Conservation (phyloP, 805 yeast genomes). For the Pichia gijzeniarum region DNA sequence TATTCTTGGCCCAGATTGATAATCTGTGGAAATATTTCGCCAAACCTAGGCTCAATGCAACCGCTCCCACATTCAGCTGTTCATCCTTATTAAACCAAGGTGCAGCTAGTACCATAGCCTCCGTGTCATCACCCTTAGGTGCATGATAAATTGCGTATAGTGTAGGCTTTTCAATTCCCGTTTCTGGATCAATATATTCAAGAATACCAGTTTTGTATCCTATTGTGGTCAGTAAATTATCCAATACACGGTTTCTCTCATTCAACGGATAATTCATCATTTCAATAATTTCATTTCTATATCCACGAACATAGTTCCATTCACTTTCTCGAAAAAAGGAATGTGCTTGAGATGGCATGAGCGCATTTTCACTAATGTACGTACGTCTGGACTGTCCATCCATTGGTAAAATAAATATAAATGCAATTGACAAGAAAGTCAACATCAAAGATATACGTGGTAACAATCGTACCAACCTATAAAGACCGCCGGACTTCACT, state of each 20-base stretch:
- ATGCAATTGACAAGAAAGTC: conserved; percentile 41
- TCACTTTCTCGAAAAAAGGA: conserved; percentile 89
- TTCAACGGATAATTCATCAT: conserved; percentile 29
- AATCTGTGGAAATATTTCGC: conserved; percentile 76
- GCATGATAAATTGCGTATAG: conserved; percentile 83
- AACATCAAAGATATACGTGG: conserved; percentile 39
- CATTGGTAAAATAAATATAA: conserved; percentile 64
- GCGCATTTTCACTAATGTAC: conserved; percentile 90
- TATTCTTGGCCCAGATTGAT: conserved; percentile 94
- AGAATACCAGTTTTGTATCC: conserved; percentile 62
- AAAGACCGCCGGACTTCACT: conserved; percentile 40
- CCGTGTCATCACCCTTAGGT: conserved; percentile 94
- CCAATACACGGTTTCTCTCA: conserved; percentile 41
- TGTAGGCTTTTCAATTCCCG: conserved; percentile 20
- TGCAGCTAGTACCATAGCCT: conserved; percentile 83
- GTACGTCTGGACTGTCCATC: conserved; percentile 80
- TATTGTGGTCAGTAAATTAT: conserved; percentile 57
- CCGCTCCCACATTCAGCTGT: conserved; percentile 69
- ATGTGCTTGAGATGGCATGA: conserved; percentile 94
- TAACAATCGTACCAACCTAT: conserved; percentile 36
- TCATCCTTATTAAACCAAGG: conserved; percentile 77
- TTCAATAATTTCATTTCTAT: conserved; percentile 50
- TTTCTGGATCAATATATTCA: conserved; percentile 15
- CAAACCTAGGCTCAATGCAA: conserved; percentile 63
- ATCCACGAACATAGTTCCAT: conserved; percentile 89